These are phyloP conservation scores for Erodium chrysanthum DNA, from an alignment of 441 rosid genomes.

Conservation along the genomic window DNA sequence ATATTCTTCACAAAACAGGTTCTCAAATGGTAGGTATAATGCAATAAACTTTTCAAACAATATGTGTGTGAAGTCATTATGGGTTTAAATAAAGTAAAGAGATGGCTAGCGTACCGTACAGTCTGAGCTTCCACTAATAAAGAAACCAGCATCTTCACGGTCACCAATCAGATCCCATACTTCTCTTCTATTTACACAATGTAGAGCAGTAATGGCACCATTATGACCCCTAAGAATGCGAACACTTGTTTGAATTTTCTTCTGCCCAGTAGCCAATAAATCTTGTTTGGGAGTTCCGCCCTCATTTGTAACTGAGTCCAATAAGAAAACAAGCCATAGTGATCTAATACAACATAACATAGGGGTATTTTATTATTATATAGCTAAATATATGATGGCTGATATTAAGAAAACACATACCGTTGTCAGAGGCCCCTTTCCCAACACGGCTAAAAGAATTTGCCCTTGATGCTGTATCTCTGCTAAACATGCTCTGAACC, in stretches of 20 bases:
- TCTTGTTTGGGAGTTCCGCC: constrained; percentile 54
- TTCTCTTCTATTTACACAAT: constrained; percentile 93
- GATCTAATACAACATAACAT: background rate
- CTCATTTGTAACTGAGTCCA: constrained; percentile 26
- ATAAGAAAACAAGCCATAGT: constrained; percentile 9
- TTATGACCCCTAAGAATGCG: constrained; percentile 82
- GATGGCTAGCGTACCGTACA: constrained; percentile 47
- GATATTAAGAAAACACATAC: constrained; percentile 28
- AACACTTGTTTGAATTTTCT: constrained; percentile 84
- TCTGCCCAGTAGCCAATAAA: constrained; percentile 61
- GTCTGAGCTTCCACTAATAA: constrained; percentile 96
- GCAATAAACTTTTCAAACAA: constrained; percentile 9
- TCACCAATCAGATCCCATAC: constrained; percentile 98
- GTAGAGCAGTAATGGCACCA: constrained; percentile 93
- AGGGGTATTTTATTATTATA: background rate
- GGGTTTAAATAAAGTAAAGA: constrained; percentile 12
- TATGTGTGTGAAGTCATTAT: constrained; percentile 8
- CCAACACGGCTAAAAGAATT: constrained; percentile 73
- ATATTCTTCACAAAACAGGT: background rate
- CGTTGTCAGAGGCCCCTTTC: constrained; percentile 67
- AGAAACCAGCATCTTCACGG: constrained; percentile 99
- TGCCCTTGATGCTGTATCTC: constrained; percentile 65
- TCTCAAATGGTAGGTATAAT: background rate
- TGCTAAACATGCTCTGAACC: constrained; percentile 99
- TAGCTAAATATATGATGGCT: background rate